phyloP scores from a whole-genome alignment of 345 rosid species.

The Eucalyptus curtisii region DNA sequence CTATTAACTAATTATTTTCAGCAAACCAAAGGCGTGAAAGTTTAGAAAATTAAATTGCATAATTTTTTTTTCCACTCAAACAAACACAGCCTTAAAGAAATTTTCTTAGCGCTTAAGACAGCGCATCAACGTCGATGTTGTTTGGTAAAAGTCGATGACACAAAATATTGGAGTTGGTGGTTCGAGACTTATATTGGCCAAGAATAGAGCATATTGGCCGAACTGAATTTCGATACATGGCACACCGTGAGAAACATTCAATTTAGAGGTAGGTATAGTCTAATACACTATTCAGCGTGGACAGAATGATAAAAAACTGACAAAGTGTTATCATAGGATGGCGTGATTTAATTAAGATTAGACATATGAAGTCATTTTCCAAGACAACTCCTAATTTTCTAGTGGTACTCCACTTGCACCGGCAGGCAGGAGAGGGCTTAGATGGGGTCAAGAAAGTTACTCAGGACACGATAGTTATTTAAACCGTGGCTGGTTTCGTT shows the following conservation, averaged over 20 bases:
- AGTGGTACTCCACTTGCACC: background rate
- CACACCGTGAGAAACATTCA: too few species aligned
- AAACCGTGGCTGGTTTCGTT: background rate
- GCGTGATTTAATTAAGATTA: background rate
- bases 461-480: background rate
- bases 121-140: background rate
- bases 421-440: background rate
- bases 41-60: background rate
- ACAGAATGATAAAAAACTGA: too few species aligned
- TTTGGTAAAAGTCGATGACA: background rate
- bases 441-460: background rate
- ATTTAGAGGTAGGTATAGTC: too few species aligned
- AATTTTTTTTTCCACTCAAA: background rate
- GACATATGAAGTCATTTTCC: background rate
- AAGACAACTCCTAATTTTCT: background rate
- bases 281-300: too few species aligned
- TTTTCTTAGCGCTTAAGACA: background rate
- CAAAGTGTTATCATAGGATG: background rate
- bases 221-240: too few species aligned
- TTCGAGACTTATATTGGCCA: background rate
- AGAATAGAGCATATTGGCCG: background rate
- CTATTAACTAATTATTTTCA: too few species aligned
- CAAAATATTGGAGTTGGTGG: background rate
- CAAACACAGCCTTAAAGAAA: background rate
- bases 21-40: too few species aligned